A percentile compares a stretch with the other conserved stretches of the same genome.
Conservation (phyloP, 139 green algal species). For the Prasinococcaceae sp. region DNA sequence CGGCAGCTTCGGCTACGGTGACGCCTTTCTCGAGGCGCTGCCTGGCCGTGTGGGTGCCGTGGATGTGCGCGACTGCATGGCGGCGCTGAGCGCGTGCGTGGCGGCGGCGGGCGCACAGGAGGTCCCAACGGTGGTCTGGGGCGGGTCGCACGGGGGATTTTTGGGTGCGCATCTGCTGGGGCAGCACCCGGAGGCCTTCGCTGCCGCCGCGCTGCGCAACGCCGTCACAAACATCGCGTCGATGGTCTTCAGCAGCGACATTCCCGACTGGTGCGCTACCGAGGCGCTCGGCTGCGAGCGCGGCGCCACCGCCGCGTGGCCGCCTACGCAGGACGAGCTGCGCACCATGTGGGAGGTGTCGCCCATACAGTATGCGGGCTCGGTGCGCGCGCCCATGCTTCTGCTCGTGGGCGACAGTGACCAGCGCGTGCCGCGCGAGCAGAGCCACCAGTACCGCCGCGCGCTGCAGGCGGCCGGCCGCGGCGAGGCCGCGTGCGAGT, state of each 20-base stretch:
- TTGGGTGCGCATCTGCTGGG: constrained; percentile 58
- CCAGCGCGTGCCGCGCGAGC: neutral
- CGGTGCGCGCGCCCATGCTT: neutral
- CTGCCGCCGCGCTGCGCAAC: neutral
- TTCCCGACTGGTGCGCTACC: neutral
- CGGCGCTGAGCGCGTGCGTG: constrained; percentile 35
- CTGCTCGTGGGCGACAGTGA: neutral
- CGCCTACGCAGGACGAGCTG: neutral
- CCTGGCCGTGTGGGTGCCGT: neutral
- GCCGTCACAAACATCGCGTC: neutral
- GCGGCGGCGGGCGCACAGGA: neutral
- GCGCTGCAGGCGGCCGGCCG: neutral
- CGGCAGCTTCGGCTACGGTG: neutral
- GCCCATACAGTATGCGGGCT: neutral
- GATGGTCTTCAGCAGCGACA: neutral
- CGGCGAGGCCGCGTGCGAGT: neutral
- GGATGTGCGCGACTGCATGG: constrained; percentile 73
- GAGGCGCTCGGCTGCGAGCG: neutral
- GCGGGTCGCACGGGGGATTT: constrained; percentile 79
- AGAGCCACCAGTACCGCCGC: neutral
- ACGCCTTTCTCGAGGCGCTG: neutral
- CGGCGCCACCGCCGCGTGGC: neutral
- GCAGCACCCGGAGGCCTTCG: neutral
- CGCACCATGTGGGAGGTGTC: neutral
- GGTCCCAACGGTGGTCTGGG: constrained; percentile 27